These are phyloP conservation scores for Populus ilicifolia DNA, from an alignment of 345 rosid species.

Conservation along the genomic window DNA sequence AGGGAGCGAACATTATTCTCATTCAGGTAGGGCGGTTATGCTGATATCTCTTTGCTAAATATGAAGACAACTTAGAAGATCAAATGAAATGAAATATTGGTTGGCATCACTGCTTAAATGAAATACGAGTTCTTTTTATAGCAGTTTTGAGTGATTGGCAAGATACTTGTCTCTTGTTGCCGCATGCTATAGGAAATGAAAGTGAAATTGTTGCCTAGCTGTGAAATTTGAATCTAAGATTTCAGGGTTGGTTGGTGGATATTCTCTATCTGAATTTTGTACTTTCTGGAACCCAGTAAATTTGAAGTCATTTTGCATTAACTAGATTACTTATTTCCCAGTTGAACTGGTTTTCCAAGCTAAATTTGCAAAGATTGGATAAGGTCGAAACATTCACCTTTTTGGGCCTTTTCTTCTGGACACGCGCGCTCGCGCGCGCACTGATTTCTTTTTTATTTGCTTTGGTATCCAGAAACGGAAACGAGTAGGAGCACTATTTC, in stretches of 20 bases:
- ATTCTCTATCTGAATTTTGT: too few relatives aligned
- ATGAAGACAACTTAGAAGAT: background rate
- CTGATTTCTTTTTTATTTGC: conserved; percentile 10
- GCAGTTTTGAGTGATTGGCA: background rate
- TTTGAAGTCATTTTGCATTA: too few relatives aligned
- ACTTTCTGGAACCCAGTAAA: too few relatives aligned
- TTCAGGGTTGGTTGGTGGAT: too few relatives aligned
- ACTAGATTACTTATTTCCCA: too few relatives aligned
- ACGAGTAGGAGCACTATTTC: too few relatives aligned
- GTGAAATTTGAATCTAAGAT: background rate
- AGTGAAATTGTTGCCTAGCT: background rate
- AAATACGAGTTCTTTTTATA: background rate
- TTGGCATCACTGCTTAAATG: background rate
- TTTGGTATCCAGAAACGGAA: background rate
- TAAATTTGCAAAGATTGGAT: too few relatives aligned
- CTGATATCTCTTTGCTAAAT: background rate
- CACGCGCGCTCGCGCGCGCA: too few relatives aligned
- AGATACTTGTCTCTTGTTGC: background rate
- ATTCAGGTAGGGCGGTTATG: conserved; percentile 51
- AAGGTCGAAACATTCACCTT: too few relatives aligned
- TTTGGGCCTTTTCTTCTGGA: too few relatives aligned
- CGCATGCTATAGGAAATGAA: background rate
- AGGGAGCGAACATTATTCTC: conserved; percentile 84
- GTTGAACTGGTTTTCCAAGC: too few relatives aligned
- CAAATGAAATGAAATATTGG: background rate